Evolutionary conservation across 1,284 basidiomycete genomes (phyloP), one percentile per base, ranked within the genome.

Genomic region (Sanghuangporus weigelae): DNA sequence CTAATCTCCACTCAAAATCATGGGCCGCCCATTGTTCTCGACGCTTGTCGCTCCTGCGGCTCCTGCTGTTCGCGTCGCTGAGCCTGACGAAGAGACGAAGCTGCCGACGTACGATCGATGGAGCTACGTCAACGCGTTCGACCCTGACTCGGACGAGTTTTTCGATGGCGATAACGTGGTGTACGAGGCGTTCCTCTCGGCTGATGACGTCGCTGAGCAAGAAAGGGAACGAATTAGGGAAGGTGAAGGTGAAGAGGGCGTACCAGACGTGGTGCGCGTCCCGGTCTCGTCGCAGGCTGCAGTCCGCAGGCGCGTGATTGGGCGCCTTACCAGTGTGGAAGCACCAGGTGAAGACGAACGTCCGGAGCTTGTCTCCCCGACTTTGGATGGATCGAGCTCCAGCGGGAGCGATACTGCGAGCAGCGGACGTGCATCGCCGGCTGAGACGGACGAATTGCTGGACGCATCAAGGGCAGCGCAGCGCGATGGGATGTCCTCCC

Each of bases 141-240:
- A 91, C 74, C 89, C 89, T n/a, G 89, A 91, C 73, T 84, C 87
- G 12, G 89, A 90, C 68, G 89, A 89, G 67, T 91, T 90, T 73
- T 88, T 87, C 71, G 74, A 76, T 59, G 71, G 70, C 54, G 78
- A 81, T 65, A 77, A 84, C 66, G 85, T 86, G 7, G 82, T 87
- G 65, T 85, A 84, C 73, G 89, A 90, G 77, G 82, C 82, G 62
- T 85, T 89, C 73, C 70, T 88, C 69, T 80, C 81, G 72, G 77
- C 70, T 31, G 67, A 69, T 38, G 66, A 71, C 62, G 36, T 60
- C 40, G 57, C 39, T 12, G 46, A 51, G 31, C 44, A 46, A n/a
- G 44, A 46, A 19, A 46, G 44, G 16, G 44, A 46, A n/a, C 16
- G 1, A 5, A 16, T 7, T 2, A 16, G 44, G 16, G 44, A 46